Evolutionary conservation across 768 basidiomycete species (phyloP).

Genomic region (Chlorophyllum brunneum): DNA sequence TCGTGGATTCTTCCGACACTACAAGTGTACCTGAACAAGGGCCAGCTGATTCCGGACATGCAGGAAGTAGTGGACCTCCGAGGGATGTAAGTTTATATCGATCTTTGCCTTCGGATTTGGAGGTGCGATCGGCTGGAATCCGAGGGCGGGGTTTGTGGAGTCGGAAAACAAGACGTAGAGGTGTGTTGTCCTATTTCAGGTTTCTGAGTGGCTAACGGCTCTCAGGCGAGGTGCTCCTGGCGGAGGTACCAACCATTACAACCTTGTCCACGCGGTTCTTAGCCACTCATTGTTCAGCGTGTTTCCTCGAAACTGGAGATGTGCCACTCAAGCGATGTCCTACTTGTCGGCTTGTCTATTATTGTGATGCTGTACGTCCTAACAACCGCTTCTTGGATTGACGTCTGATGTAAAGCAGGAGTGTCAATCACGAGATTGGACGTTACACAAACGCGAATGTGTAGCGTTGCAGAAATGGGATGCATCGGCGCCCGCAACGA

Average conservation of each 20-base stretch:
- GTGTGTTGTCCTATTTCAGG: conserved; percentile 11
- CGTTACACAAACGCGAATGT: conserved; percentile 77
- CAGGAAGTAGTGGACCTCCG: background rate
- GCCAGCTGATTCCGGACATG: conserved; percentile 7
- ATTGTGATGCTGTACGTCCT: conserved; percentile 76
- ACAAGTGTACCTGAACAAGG: background rate
- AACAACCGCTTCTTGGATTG: too few species aligned
- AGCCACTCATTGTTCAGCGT: conserved; percentile 64
- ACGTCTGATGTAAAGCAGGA: conserved; percentile 28
- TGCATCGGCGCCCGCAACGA: conserved; percentile 34
- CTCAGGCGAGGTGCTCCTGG: conserved; percentile 59
- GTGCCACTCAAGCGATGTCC: conserved; percentile 63
- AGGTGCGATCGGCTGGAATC: conserved; percentile 15
- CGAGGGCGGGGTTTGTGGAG: conserved; percentile 24
- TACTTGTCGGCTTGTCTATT: conserved; percentile 63
- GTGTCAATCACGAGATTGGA: conserved; percentile 77
- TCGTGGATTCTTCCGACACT: conserved; percentile 14
- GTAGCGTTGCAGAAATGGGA: conserved; percentile 57
- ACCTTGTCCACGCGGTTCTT: conserved; percentile 65
- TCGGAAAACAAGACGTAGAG: conserved; percentile 17
- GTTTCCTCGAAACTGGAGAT: conserved; percentile 38
- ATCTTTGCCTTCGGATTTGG: conserved; percentile 20
- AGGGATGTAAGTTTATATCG: conserved; percentile 13
- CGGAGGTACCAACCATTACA: conserved; percentile 53
- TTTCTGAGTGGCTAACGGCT: background rate